Percentiles rank a stretch among this genome's conserved stretches.
Evolutionary conservation across 495 filamentous ascomycete genomes (phyloP).

Genomic region (Bathelium albidoporum): DNA sequence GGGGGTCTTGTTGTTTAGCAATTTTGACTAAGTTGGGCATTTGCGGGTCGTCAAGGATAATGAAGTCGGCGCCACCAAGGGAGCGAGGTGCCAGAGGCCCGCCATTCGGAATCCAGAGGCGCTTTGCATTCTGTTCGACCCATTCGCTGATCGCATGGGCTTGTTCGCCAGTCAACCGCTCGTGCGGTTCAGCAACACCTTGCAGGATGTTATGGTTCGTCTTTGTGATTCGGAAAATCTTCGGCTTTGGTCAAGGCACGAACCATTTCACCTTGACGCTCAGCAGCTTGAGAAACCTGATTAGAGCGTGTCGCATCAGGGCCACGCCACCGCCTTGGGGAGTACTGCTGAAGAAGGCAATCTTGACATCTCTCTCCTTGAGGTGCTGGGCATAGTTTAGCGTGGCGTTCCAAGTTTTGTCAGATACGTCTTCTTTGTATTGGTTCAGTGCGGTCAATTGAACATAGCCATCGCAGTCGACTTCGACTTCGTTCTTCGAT

Average conservation of each 20-base stretch:
- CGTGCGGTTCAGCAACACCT: conserved; percentile 56
- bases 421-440: conserved; percentile 51
- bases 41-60: conserved; percentile 79
- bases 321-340: conserved; percentile 84
- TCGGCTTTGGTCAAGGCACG: conserved; percentile 75
- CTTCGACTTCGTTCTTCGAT: conserved; percentile 62
- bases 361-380: conserved; percentile 54
- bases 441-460: conserved; percentile 51
- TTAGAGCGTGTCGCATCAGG: conserved; percentile 76
- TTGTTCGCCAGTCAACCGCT: conserved; percentile 51
- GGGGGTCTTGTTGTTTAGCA: conserved; percentile 58
- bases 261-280: conserved; percentile 70
- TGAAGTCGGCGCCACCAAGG: conserved; percentile 68
- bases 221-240: conserved; percentile 80
- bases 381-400: conserved; percentile 57
- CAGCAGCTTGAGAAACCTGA: conserved; percentile 58
- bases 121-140: conserved; percentile 64
- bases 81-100: conserved; percentile 58
- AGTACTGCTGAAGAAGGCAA: conserved; percentile 80
- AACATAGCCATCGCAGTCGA: conserved; percentile 56
- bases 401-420: conserved; percentile 57
- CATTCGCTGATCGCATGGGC: conserved; percentile 55
- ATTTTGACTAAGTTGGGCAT: conserved; percentile 76
- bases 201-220: conserved; percentile 90
- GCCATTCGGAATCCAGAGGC: conserved; percentile 62